Conservation (phyloP, 1,139 yeast genomes). For the Magnusiomyces tetraspermus region DNA sequence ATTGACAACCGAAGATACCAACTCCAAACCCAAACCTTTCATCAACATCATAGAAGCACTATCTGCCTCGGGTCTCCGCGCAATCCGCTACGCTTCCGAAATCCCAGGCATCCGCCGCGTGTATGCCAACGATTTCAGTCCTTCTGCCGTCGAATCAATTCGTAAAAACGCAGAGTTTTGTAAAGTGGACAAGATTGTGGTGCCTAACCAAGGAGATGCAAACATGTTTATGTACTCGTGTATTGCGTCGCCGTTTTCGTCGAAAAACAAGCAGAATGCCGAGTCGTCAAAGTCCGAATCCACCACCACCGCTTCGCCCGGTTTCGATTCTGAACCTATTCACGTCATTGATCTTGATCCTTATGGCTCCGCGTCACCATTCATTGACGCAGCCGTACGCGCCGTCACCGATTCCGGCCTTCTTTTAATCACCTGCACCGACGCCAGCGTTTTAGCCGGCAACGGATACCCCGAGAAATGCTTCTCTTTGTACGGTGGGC, state of each 20-base stretch:
- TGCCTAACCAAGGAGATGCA: constrained; percentile 78
- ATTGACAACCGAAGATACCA: constrained; percentile 5
- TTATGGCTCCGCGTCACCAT: constrained; percentile 94
- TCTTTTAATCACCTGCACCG: constrained; percentile 87
- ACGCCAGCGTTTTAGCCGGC: constrained; percentile 91
- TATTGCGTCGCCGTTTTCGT: constrained; percentile 20
- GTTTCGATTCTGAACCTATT: constrained; percentile 31
- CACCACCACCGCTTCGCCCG: too few species aligned
- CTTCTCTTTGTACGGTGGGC: constrained; percentile 92
- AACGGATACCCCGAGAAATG: constrained; percentile 95
- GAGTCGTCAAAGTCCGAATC: not conserved
- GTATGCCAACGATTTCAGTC: constrained; percentile 80
- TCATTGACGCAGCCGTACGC: constrained; percentile 82
- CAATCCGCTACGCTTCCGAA: constrained; percentile 87
- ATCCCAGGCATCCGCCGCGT: constrained; percentile 62
- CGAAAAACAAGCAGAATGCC: not conserved
- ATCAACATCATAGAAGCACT: constrained; percentile 77
- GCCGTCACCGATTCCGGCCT: constrained; percentile 74
- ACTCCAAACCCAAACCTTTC: constrained; percentile 31
- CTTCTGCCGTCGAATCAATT: constrained; percentile 81
- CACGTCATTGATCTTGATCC: constrained; percentile 94
- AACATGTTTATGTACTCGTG: constrained; percentile 60
- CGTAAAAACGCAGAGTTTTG: constrained; percentile 62
- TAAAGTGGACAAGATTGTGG: constrained; percentile 44
- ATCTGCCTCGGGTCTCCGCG: constrained; percentile 91